Base-by-base conservation (phyloP, 441 rosid genomes). In the Bruguiera hainesii region DNA sequence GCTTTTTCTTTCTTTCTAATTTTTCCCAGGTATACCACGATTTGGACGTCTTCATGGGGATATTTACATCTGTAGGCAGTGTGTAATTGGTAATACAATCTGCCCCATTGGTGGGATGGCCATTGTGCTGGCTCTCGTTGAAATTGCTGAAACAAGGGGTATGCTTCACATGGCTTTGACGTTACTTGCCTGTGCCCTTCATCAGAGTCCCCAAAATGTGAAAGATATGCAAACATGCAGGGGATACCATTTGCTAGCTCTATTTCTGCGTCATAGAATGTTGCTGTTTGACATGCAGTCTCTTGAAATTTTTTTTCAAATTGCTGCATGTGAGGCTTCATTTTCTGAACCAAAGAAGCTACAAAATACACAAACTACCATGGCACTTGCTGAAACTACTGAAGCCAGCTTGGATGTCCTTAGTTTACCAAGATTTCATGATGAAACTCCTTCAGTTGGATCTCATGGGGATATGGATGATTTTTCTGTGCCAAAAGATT, bases 311-410 rank as follows among this genome's bases (percentile, higher is more conserved):
- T 96, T 96, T 82, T 96, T 96, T 73, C 97, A 88, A 77, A 90
- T 94, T 80, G 98, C 99, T 76, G 99, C 99, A 67, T 96, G 99
- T 56, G 94, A 96, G 85, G 99, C 99, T 75, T 94, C 96, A 70
- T 94, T 94, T 84, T 88, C 91, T 70, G 95, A 93, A 76, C 98
- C 98, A 63, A 96, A 85, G 83, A 96, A 85, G 78, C 67, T 85
- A 81, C 84, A 77, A 76, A 81, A 65, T 60, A 68, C 67, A 42
- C 91, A 72, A 56, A 71, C 69, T 70, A 77, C 59, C 67, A 31
- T 73, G 74, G 73, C 94, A 53, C 87, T 95, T 55, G 68, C 84
- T 16, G 80, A 86, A 61, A 74, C 83, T 68, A 74, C 81, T 67
- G 98, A 90, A 75, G 74, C 89, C 76, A 84, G 88, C 85, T 84